Base-by-base conservation (phyloP, 2,329 filamentous ascomycete species). In the Diaporthe aspalathi region DNA sequence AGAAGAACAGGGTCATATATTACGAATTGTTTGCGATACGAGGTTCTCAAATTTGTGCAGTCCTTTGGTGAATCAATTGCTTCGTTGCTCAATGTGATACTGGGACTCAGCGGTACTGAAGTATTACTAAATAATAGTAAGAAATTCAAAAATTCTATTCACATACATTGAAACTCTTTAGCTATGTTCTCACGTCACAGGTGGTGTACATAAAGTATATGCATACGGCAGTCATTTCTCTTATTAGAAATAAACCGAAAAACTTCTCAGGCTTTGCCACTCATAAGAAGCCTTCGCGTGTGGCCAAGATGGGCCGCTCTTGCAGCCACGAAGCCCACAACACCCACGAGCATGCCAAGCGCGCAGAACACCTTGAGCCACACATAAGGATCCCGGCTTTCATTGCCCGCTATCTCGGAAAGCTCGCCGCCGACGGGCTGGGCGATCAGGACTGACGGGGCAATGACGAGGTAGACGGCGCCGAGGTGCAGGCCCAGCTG, bases 401-500 rank as follows among this genome's bases (percentile, higher is more conserved):
- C 77, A 5, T 86, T 87, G 68, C 84, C 60, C 71, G 83, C 80
- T n/a, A 76, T 75, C 11, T 75, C 75, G 22, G 87, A 78, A 43
- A 89, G 78, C 27, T 84, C 85, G 3, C 88, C 88, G 0, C 84
- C 88, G 74, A 91, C 89, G 0, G 89, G 89, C 67, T 83, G 87
- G 1, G 88, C 87, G 1, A 87, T 86, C 56, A 92, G 79, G 2
- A 87, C 88, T 1, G 85, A 88, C 52, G 91, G 79, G 17, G 85
- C 83, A 35, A 88, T 82, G 32, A 88, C 81, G 11, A 86, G 85
- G 76, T 90, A 91, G 66, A 88, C 82, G 0, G 85, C 84, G 0
- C 90, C 90, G 0, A 83, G 87, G 8, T 90, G 82, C 0, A 89
- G 82, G 1, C 90, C 90, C 17, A 91, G 86, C 76, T 90, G 84